Evolutionary conservation across 2,329 filamentous ascomycete genomes (phyloP).

Genomic region (Diaporthe sp.): DNA sequence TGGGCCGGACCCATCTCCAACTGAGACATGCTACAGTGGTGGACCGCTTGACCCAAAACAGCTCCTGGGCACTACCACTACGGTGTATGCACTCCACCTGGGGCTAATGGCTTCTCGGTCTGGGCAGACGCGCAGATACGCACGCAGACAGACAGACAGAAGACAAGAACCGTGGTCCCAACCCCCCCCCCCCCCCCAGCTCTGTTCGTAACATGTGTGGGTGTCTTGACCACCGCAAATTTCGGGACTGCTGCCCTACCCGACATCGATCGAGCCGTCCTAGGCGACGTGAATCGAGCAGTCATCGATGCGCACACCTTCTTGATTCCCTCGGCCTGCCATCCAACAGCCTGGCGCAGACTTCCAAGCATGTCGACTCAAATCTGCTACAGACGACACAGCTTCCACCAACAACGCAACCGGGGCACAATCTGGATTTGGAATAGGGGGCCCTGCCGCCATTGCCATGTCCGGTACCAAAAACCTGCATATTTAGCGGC

Average conservation of each 20-base stretch:
- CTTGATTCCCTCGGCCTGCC: not conserved
- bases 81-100: constrained; percentile 3
- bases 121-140: constrained; percentile 4
- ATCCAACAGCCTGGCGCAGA: not conserved
- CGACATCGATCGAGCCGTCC: constrained; percentile 8
- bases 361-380: not conserved
- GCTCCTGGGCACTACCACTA: constrained; percentile 17
- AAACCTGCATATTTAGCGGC: constrained; percentile 24
- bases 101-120: constrained; percentile 13
- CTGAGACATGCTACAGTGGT: constrained; percentile 30
- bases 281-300: not conserved
- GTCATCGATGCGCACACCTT: not conserved
- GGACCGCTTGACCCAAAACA: constrained; percentile 28
- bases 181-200: not conserved
- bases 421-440: not conserved
- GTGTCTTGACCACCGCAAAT: not conserved
- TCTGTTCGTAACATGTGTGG: constrained; percentile 1
- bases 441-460: constrained; percentile 10
- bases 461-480: constrained; percentile 18
- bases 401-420: not conserved
- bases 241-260: constrained; percentile 15
- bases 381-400: not conserved
- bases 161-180: not conserved
- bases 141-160: not conserved
- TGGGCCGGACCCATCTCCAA: constrained; percentile 25